Percentiles rank a stretch among this genome's conserved stretches.
Evolutionary conservation across 2,329 filamentous ascomycete genomes (phyloP).

Genomic region (Helotiales sp.): DNA sequence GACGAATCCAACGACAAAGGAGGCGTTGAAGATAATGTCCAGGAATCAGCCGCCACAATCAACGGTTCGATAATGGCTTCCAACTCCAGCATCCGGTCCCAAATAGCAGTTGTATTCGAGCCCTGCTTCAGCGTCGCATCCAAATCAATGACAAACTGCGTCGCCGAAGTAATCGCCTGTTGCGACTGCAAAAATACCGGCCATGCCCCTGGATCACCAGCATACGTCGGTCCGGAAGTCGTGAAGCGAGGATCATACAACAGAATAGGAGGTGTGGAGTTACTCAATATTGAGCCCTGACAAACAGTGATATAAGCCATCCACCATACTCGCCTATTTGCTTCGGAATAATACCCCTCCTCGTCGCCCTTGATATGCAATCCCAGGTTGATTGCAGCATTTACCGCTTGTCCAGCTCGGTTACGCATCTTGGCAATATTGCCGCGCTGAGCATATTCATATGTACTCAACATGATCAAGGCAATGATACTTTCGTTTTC

Average conservation of each 20-base stretch:
- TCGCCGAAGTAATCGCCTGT: conserved; percentile 53
- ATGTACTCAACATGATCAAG: conserved; percentile 54
- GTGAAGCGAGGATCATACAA: conserved; percentile 52
- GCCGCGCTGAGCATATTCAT: conserved; percentile 58
- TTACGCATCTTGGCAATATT: conserved; percentile 58
- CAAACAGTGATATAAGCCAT: conserved; percentile 59
- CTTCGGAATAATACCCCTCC: conserved; percentile 51
- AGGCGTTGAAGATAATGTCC: conserved; percentile 31
- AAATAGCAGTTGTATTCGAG: conserved; percentile 49
- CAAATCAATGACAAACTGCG: conserved; percentile 54
- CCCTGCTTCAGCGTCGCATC: conserved; percentile 49
- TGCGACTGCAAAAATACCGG: conserved; percentile 52
- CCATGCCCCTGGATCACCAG: conserved; percentile 51
- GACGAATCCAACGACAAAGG: conserved; percentile 45
- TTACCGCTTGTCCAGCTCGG: conserved; percentile 53
- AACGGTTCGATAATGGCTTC: conserved; percentile 37
- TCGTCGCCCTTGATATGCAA: conserved; percentile 48
- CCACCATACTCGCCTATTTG: conserved; percentile 56
- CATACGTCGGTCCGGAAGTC: conserved; percentile 49
- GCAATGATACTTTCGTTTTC: conserved; percentile 56
- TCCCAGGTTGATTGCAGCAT: conserved; percentile 51
- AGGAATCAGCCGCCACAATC: conserved; percentile 33
- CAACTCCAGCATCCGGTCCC: conserved; percentile 37
- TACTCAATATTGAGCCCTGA: conserved; percentile 57
- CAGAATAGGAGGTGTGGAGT: conserved; percentile 52